These are phyloP conservation scores for Alternaria ventricosa DNA, from an alignment of 2,329 filamentous ascomycete genomes.

Conservation along the genomic window DNA sequence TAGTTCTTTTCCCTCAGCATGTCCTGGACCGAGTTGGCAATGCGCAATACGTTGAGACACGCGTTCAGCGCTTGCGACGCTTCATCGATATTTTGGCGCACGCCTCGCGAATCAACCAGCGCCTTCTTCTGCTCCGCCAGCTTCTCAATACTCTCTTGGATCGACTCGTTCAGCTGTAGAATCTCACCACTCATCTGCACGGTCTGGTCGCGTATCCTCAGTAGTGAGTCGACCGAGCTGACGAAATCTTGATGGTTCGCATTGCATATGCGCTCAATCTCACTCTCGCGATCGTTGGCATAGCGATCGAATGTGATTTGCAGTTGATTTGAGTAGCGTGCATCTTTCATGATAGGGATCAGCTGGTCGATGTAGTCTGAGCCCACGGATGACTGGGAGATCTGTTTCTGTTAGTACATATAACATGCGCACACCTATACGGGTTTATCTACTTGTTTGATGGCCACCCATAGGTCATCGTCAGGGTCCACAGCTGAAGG, in stretches of 20 bases:
- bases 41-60: slow-evolving; percentile 87
- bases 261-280: slow-evolving; percentile 93
- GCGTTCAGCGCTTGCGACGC: slow-evolving; percentile 87
- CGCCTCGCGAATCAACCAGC: slow-evolving; percentile 87
- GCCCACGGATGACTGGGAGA: slow-evolving; percentile 90
- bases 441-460: slow-evolving; percentile 55
- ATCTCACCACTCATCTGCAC: slow-evolving; percentile 90
- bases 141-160: slow-evolving; percentile 92
- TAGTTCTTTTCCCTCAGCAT: slow-evolving; percentile 91
- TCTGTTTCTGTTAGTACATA: slow-evolving; percentile 60
- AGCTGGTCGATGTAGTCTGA: slow-evolving; percentile 94
- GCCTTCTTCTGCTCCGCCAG: slow-evolving; percentile 93
- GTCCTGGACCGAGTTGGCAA: slow-evolving; percentile 94
- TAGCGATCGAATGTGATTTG: slow-evolving; percentile 81
- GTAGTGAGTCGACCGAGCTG: slow-evolving; percentile 89
- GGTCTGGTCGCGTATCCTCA: slow-evolving; percentile 88
- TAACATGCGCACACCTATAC: neutral
- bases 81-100: slow-evolving; percentile 95
- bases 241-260: slow-evolving; percentile 98
- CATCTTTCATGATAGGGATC: slow-evolving; percentile 93
- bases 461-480: slow-evolving; percentile 57
- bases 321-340: slow-evolving; percentile 76
- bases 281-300: slow-evolving; percentile 82
- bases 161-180: slow-evolving; percentile 88
- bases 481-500: slow-evolving; percentile 51